Conservation (phyloP, 228 moss, liverwort and hornwort genomes). For the Sphagnum fallax region DNA sequence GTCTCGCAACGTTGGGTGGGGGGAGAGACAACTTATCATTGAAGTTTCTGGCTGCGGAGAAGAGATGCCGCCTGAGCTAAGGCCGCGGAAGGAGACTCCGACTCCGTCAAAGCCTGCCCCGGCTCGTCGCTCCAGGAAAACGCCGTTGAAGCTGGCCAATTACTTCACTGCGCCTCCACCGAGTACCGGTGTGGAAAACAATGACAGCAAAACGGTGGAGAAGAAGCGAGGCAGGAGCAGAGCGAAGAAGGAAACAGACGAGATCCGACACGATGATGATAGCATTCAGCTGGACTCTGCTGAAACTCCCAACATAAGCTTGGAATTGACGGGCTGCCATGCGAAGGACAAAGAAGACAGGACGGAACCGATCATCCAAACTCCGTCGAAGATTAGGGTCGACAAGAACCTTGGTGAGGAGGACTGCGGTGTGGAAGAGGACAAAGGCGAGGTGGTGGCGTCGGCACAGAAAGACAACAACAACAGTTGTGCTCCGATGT, state of each 20-base stretch:
- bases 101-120: neutral
- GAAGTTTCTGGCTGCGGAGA: too few relatives aligned
- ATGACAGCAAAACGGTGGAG: neutral
- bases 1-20: too few relatives aligned
- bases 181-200: neutral
- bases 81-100: constrained; percentile 5
- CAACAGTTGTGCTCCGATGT: neutral
- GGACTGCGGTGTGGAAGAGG: neutral
- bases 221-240: neutral
- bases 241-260: too few relatives aligned
- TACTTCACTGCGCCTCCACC: neutral
- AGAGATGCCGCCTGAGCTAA: neutral
- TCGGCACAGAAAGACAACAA: too few relatives aligned
- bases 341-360: neutral
- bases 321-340: neutral
- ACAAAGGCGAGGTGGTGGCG: neutral
- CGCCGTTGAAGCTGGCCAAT: neutral
- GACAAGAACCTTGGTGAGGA: neutral
- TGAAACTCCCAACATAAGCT: neutral
- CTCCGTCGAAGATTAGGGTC: neutral
- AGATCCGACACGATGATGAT: neutral
- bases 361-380: neutral
- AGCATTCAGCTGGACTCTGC: neutral
- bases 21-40: too few relatives aligned
- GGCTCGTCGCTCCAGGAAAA: neutral